Conservation (phyloP, 371 early-diverging fungal genomes). For the Fennellomyces sp. region DNA sequence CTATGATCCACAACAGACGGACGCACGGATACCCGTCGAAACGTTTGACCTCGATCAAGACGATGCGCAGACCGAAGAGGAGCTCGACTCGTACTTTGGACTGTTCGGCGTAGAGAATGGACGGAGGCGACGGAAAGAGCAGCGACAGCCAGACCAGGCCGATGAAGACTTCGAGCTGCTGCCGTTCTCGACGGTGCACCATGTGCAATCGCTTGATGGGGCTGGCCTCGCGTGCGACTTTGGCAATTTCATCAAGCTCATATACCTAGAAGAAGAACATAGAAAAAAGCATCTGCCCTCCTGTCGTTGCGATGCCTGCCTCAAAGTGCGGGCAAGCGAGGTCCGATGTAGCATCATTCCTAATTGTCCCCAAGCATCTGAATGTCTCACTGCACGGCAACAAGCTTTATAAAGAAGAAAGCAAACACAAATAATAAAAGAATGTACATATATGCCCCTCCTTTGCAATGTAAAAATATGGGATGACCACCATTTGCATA, state of each 20-base stretch:
- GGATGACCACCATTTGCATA: no score
- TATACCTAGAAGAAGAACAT: conserved; percentile 25
- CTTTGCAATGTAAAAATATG: background rate
- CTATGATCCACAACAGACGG: conserved; percentile 19
- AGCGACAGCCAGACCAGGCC: background rate
- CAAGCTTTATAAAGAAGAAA: conserved; percentile 4
- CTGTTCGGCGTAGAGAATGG: background rate
- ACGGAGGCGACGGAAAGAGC: background rate
- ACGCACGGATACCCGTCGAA: conserved; percentile 22
- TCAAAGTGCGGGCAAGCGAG: background rate
- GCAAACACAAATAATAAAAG: background rate
- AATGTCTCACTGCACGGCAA: conserved; percentile 7
- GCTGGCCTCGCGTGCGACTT: conserved; percentile 43
- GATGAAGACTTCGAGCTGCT: conserved; percentile 33
- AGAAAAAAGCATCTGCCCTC: background rate
- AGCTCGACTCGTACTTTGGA: conserved; percentile 7
- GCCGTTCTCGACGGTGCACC: conserved; percentile 39
- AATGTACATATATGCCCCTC: background rate
- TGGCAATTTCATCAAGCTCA: conserved; percentile 50
- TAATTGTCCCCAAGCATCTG: conserved; percentile 18
- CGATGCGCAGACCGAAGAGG: background rate
- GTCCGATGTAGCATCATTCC: conserved; percentile 4
- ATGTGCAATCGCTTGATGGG: conserved; percentile 29
- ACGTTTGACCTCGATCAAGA: conserved; percentile 24
- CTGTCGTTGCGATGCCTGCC: background rate